Evolutionary conservation across 371 early-diverging fungal species (phyloP), one percentile per base, ranked within the genome.

Genomic region (Modicella reniformis): DNA sequence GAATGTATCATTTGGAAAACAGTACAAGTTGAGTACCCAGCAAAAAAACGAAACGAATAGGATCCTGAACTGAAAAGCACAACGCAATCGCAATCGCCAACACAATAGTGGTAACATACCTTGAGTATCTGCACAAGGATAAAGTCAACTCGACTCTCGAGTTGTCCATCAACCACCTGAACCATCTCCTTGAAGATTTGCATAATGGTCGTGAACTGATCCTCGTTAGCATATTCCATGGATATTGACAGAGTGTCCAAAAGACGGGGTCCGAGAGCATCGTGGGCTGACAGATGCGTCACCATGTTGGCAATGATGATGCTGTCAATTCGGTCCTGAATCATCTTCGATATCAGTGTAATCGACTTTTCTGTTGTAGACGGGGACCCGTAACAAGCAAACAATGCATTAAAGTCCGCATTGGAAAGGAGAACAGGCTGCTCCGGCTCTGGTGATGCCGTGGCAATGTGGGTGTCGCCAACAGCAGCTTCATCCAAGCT

Each of bases 101-200:
- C n/a, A n/a, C n/a, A n/a, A n/a, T n/a, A n/a, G n/a, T n/a, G n/a
- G n/a, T 28, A 51, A 41, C 28, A 25, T 62, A 72, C 79, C 79
- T 62, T 77, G 57, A 62, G 17, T 10, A 72, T 33, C 10, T 65
- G 72, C 26, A 21, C 21, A 41, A 77, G 65, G 32, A 77, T 77
- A 21, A 59, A 49, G 21, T 72, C 63, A 7, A 68, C 66, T 13
- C 79, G 59, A 25, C 7, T 25, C 55, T 72, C 73, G 37, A 62
- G 23, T 2, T 53, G 40, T 10, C 65, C 73, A 25, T 72, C 79
- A 6, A 26, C 60, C 21, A 72, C 8, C 47, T 58, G 73, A 10
- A 72, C 69, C 6, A 77, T 47, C 13, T 68, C 69, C 56, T 72
- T 77, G 55, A 69, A 72, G 37, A 77, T 58, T 37, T 72, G 73